These are phyloP conservation scores for Rhizophagus clarus DNA, from an alignment of 192 early-diverging fungal species.

Conservation along the genomic window DNA sequence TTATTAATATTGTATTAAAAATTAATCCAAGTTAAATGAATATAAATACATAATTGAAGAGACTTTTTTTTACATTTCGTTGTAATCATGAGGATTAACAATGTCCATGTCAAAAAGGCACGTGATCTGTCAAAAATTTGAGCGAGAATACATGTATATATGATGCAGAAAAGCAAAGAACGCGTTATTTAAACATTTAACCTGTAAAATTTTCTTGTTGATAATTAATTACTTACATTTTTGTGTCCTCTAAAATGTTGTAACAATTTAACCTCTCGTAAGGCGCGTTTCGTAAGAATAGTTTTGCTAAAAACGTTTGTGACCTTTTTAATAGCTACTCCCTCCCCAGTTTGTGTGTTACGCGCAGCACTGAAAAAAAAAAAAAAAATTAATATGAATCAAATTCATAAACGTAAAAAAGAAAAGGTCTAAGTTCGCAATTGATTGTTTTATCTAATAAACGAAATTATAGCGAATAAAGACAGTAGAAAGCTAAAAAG, in stretches of 20 bases:
- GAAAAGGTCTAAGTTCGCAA: neutral
- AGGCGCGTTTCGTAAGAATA: conserved; percentile 84
- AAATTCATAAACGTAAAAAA: neutral
- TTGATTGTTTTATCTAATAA: neutral
- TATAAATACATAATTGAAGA: neutral
- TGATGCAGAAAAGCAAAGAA: neutral
- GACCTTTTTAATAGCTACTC: conserved; percentile 91
- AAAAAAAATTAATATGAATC: neutral
- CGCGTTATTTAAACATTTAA: neutral
- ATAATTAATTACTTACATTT: conserved; percentile 56
- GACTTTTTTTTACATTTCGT: conserved; percentile 60
- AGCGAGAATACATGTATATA: no score
- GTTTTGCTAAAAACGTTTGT: conserved; percentile 81
- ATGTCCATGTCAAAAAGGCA: conserved; percentile 77
- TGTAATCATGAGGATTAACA: conserved; percentile 68
- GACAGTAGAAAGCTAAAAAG: neutral
- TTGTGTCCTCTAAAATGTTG: conserved; percentile 92
- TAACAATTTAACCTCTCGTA: conserved; percentile 92
- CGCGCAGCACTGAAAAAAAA: conserved; percentile 66
- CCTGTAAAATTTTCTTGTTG: neutral
- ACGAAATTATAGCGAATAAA: neutral
- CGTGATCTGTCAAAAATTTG: conserved; percentile 61
- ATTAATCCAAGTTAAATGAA: neutral
- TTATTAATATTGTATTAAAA: neutral
- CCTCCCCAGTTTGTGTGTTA: conserved; percentile 65